Base-by-base conservation (phyloP, 306 rosid genomes). In the Leucaena leucocephala region DNA sequence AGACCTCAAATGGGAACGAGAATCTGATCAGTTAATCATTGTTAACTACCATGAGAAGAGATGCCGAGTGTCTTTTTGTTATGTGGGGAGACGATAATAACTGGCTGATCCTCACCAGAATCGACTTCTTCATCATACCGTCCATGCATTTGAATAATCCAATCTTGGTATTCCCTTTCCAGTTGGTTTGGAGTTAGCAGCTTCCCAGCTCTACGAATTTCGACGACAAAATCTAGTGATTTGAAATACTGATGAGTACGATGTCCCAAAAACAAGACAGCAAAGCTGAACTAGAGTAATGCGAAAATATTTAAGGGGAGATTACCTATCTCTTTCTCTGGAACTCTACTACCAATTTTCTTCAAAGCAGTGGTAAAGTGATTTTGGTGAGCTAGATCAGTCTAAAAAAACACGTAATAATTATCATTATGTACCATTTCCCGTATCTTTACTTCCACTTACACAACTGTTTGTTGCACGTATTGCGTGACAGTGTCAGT, bases 81-180 rank as follows among this genome's bases (percentile, higher is more conserved):
- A 59, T 68, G 34, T 10, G 93, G 96, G 78, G 43, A 61, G 73
- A 88, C 66, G 68, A 91, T 46, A 39, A 84, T 39, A 34, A 83
- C 62, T 0, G 92, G 85, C 49, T 82, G 79, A 81, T 91, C 92
- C 83, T 87, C 86, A 2, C 93, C 91, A 65, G 81, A 77, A 57
- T 88, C 87, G 83, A 76, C 82, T 82, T 82, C 93, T 82, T 76
- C 83, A 59, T 91, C 96, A 75, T 82, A 88, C 22, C 0, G 74
- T n/a, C 19, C 65, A 46, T 91, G 93, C 96, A 91, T 91, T 10
- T 76, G 65, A 77, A 87, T 70, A 52, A 91, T 77, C 96, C 96
- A 91, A 0, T 86, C 87, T 55, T 77, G 87, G 40, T 91, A 89
- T 64, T 84, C 88, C 21, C 34, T 84, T 54, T 85, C 90, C 16